Conservation (phyloP, 345 rosid species). For the Diplotaxis tenuifolia region DNA sequence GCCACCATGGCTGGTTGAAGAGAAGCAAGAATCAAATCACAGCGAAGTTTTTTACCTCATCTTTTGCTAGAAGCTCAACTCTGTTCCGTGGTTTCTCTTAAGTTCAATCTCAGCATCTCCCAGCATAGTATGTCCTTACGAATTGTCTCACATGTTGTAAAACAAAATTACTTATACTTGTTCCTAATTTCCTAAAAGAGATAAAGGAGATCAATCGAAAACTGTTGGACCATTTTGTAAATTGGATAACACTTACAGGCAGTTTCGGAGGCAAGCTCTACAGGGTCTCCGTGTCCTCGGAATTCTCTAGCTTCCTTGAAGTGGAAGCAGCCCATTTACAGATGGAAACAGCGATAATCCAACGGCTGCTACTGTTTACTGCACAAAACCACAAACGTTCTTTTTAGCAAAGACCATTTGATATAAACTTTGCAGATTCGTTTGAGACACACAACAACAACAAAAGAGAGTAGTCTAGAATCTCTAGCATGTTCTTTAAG, state of each 20-base stretch:
- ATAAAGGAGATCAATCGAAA: background rate
- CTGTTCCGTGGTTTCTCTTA: background rate
- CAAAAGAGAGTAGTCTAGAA: no score
- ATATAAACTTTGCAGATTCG: no score
- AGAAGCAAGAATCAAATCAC: no score
- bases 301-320: constrained; percentile 65
- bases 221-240: no score
- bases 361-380: constrained; percentile 23
- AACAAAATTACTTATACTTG: background rate
- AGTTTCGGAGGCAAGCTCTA: constrained; percentile 81
- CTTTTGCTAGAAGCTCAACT: background rate
- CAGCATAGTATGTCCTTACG: background rate
- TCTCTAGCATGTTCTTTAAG: no score
- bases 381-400: constrained; percentile 12
- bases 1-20: no score
- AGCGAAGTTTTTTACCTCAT: background rate
- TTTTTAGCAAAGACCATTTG: no score
- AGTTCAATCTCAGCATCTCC: background rate
- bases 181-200: background rate
- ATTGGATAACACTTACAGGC: no score
- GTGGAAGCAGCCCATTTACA: constrained; percentile 93
- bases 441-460: no score
- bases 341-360: background rate
- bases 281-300: constrained; percentile 88
- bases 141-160: background rate